Base-by-base conservation (phyloP, 179 eudicot species). In the Amaranthus tricolor region DNA sequence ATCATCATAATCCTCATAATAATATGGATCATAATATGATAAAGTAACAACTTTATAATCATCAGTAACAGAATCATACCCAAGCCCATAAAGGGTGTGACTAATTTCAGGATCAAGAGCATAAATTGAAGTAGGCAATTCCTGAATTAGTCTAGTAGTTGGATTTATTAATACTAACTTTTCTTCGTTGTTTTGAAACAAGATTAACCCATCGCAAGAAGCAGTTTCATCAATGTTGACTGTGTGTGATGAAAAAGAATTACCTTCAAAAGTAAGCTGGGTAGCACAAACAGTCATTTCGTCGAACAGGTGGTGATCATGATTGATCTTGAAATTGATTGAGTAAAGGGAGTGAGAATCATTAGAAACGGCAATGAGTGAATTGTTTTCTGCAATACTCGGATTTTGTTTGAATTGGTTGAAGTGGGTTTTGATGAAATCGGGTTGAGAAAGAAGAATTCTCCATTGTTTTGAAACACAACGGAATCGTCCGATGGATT, bases 11-110 rank as follows among this genome's bases (percentile, higher is more conserved):
- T 24, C 78, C 52, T 76, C 10, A 40, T 60, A 73, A 40, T 50
- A 50, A 59, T 67, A 59, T 49, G 43, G 31, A 60, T 68, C 12
- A 40, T 61, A 45, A 2, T 47, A 55, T 56, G 67, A 72, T 0
- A 78, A 2, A 0, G 21, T 78, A 24, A 78, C 73, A n/a, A 78
- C 68, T 51, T 72, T 78, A 50, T 72, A 78, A 78, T 78, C 81
- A 65, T 72, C 77, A 12, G 13, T 56, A 17, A 52, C 50, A 17
- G 57, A 47, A 76, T 76, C 79, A 62, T 69, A 76, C 55, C 80
- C 75, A 71, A 77, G 24, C 44, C 76, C 81, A 59, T 66, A 57
- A 54, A 62, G 51, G 19, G 68, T 59, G 57, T 49, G 61, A 61
- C 74, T 44, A 65, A 14, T 14, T 7, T 3, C 6, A 12, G 61